Conservation (phyloP, 2,329 filamentous ascomycete genomes). For the Daldinia sp. region DNA sequence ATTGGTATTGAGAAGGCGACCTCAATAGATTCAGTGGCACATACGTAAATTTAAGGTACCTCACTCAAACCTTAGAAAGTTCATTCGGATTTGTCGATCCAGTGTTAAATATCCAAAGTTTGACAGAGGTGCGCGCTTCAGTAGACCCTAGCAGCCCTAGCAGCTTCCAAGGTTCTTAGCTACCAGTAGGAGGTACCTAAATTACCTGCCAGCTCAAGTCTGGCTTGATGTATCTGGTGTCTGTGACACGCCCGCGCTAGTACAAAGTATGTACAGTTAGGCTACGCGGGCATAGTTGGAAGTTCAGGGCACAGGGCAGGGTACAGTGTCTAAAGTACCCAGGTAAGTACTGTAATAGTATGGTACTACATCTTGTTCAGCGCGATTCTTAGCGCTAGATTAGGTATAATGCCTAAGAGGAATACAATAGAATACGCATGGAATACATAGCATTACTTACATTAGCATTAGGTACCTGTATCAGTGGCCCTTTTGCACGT, state of each 20-base stretch:
- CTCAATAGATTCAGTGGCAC: neutral
- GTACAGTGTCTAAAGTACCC: neutral
- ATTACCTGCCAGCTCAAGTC: constrained; percentile 3
- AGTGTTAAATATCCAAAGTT: constrained; percentile 17
- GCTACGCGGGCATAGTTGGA: neutral
- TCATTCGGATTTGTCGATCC: constrained; percentile 2
- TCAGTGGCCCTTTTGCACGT: constrained; percentile 9
- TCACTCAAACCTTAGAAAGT: neutral
- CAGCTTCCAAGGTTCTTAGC: constrained; percentile 2
- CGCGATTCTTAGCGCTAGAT: neutral
- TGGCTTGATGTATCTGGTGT: neutral
- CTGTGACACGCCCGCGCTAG: constrained; percentile 30
- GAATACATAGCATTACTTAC: neutral
- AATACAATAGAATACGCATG: constrained; percentile 7
- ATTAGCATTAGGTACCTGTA: neutral
- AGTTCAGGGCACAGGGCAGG: neutral
- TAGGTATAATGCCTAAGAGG: constrained; percentile 6
- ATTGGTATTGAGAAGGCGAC: neutral
- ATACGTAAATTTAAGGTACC: neutral
- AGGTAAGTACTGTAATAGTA: constrained; percentile 12
- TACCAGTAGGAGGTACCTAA: constrained; percentile 3
- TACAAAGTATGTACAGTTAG: constrained; percentile 2
- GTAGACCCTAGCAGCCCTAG: constrained; percentile 32
- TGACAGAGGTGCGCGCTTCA: constrained; percentile 23
- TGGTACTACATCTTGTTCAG: neutral